Conservation (phyloP, 1,284 basidiomycete species). For the Puccinia coronata region DNA sequence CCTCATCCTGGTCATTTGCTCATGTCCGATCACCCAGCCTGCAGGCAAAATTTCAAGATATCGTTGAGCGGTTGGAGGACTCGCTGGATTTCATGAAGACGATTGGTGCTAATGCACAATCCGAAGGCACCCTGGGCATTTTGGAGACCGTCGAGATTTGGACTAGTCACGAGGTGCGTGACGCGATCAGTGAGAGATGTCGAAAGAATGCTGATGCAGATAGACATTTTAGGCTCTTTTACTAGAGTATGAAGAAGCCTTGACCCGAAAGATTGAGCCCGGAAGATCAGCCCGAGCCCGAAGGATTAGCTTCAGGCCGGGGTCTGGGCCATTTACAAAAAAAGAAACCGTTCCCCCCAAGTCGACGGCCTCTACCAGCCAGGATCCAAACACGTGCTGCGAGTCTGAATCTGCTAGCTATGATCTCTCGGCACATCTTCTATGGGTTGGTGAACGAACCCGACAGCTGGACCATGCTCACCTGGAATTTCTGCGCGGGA, state of each 20-base stretch:
- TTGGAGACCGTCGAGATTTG: constrained; percentile 92
- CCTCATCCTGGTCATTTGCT: constrained; percentile 84
- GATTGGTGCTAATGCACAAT: constrained; percentile 67
- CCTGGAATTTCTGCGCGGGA: constrained; percentile 83
- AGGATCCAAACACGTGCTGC: constrained; percentile 41
- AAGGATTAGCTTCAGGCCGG: constrained; percentile 19
- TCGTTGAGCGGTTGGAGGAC: constrained; percentile 81
- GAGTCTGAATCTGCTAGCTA: constrained; percentile 60
- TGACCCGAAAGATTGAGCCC: constrained; percentile 67
- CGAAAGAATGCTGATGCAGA: constrained; percentile 5
- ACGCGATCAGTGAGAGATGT: neutral
- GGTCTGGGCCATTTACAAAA: constrained; percentile 21
- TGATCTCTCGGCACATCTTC: constrained; percentile 86
- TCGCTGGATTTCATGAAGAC: constrained; percentile 90
- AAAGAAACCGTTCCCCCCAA: constrained; percentile 53
- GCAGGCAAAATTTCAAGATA: constrained; percentile 76
- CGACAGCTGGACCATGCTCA: constrained; percentile 88
- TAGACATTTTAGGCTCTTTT: constrained; percentile 87
- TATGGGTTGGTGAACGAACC: constrained; percentile 98
- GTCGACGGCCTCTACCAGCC: constrained; percentile 49
- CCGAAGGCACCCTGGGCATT: constrained; percentile 68
- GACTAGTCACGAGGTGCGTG: constrained; percentile 68
- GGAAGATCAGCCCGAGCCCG: constrained; percentile 18
- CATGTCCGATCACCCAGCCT: constrained; percentile 83
- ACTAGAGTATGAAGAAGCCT: constrained; percentile 87